phyloP scores from a whole-genome alignment of 805 yeast genomes.

The Wickerhamomyces canadensis region DNA sequence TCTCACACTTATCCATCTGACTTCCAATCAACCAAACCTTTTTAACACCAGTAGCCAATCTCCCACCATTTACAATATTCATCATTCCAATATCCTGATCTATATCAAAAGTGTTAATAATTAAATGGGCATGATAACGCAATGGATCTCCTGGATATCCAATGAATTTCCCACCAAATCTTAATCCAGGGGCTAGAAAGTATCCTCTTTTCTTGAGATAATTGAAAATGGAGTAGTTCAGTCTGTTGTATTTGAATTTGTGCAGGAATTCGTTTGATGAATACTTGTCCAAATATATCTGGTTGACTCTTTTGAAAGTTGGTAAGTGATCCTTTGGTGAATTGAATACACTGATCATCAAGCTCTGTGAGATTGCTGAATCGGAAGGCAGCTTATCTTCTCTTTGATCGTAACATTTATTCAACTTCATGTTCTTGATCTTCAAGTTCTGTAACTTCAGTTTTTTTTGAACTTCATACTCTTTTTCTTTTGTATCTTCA shows the following conservation, averaged over 20 bases:
- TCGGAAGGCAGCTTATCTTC: slow-evolving; percentile 6
- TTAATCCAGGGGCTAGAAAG: slow-evolving; percentile 73
- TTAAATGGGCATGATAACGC: slow-evolving; percentile 81
- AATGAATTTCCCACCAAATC: slow-evolving; percentile 86
- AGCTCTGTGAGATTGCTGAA: slow-evolving; percentile 8
- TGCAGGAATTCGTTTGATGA: slow-evolving; percentile 8
- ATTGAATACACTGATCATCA: slow-evolving; percentile 14
- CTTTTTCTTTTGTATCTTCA: slow-evolving; percentile 4
- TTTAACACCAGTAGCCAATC: slow-evolving; percentile 89
- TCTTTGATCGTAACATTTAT: slow-evolving; percentile 3
- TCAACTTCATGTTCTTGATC: not conserved
- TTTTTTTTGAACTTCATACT: slow-evolving; percentile 4
- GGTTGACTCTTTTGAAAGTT: no score
- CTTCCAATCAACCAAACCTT: slow-evolving; percentile 68
- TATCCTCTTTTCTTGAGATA: slow-evolving; percentile 33
- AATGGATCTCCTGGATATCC: slow-evolving; percentile 96
- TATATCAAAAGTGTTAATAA: slow-evolving; percentile 48
- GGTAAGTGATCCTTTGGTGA: slow-evolving; percentile 12
- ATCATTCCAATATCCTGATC: slow-evolving; percentile 50
- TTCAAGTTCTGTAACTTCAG: slow-evolving; percentile 5
- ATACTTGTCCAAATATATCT: slow-evolving; percentile 9
- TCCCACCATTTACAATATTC: slow-evolving; percentile 74
- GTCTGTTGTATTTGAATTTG: slow-evolving; percentile 7
- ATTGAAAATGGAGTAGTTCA: slow-evolving; percentile 11
- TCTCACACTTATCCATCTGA: slow-evolving; percentile 12